Percentiles rank a stretch among this genome's conserved stretches.
Conservation (phyloP, 2,329 filamentous ascomycete species). For the Verticillium alfalfae region DNA sequence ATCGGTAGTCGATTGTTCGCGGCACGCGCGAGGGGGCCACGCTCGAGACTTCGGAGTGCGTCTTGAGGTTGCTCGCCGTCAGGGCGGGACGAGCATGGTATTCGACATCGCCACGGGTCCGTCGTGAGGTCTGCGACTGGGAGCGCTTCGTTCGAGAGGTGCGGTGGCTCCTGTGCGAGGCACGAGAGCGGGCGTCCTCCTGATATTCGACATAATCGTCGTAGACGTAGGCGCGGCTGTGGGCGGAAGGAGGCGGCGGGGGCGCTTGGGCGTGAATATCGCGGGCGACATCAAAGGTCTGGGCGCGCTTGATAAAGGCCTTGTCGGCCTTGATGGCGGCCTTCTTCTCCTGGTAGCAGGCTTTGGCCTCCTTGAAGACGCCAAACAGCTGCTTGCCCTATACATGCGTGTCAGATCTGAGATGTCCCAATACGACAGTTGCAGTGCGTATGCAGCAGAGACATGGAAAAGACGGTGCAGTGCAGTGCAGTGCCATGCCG, state of each 20-base stretch:
- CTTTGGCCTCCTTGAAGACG: conserved; percentile 88
- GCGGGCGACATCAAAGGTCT: conserved; percentile 42
- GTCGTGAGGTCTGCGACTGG: conserved; percentile 15
- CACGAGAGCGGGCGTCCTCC: conserved; percentile 26
- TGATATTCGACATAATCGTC: conserved; percentile 25
- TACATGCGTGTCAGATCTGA: conserved; percentile 7
- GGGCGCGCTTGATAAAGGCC: conserved; percentile 50
- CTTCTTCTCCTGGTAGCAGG: conserved; percentile 83
- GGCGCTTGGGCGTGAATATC: conserved; percentile 13
- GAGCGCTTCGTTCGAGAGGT: conserved; percentile 26
- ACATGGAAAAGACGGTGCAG: not conserved
- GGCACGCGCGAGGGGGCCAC: conserved; percentile 33
- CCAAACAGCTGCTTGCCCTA: conserved; percentile 86
- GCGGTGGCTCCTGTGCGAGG: conserved; percentile 35
- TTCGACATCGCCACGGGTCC: conserved; percentile 4
- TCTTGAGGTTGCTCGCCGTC: conserved; percentile 47
- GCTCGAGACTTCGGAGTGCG: conserved; percentile 46
- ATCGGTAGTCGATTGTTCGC: conserved; percentile 29
- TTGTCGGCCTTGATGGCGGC: conserved; percentile 68
- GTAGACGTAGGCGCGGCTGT: conserved; percentile 20
- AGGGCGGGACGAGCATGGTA: conserved; percentile 30
- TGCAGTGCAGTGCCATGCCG: not conserved
- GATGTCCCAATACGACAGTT: not conserved
- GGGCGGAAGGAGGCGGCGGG: conserved; percentile 6
- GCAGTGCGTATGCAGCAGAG: conserved; percentile 4